Evolutionary conservation across 805 yeast species (phyloP), one percentile per base, ranked within the genome.

Genomic region (Suhomyces vadensis): DNA sequence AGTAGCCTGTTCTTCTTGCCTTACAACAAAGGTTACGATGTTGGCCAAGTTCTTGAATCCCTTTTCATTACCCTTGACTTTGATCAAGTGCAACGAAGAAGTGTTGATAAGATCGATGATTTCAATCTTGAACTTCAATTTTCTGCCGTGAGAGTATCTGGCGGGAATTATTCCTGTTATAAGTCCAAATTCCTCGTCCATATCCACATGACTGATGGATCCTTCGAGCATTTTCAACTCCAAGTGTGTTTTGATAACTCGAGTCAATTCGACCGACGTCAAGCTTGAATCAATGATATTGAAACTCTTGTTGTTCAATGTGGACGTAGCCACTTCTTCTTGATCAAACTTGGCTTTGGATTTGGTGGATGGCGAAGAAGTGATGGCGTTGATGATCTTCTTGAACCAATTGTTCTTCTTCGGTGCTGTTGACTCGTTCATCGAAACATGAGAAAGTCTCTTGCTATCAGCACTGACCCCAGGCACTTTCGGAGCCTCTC

Each of bases 141-240:
- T 75, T 44, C 76, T 64, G 9, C 78, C 77, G 37, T 63, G 56
- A 2, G 78, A 71, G 51, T 61, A 74, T 31, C 66, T 64, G 10
- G 75, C 56, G n/a, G 82, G 80, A 11, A 78, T 68, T 13, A 65
- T 61, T 2, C 81, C 81, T 46, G 64, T 66, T 16, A 78, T 68
- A 11, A 66, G 50, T 4, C 75, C 71, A 48, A 69, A 67, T 42
- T 67, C 73, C 41, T 73, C 75, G 44, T 69, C 75, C 29, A 75
- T 61, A 2, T 66, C 67, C 10, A 71, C 72, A 20, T 64, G 62
- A 13, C 61, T 57, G 8, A 78, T 65, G 2, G 81, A 67, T 0
- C 82, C 82, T 55, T 78, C 82, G 42, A 74, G 67, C 43, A 67
- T 60, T 52, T 76, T 75, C 54, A 77, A 57, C 48, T 67, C 69